Conservation (phyloP, 192 early-diverging fungal species). For the Endogone sp. region DNA sequence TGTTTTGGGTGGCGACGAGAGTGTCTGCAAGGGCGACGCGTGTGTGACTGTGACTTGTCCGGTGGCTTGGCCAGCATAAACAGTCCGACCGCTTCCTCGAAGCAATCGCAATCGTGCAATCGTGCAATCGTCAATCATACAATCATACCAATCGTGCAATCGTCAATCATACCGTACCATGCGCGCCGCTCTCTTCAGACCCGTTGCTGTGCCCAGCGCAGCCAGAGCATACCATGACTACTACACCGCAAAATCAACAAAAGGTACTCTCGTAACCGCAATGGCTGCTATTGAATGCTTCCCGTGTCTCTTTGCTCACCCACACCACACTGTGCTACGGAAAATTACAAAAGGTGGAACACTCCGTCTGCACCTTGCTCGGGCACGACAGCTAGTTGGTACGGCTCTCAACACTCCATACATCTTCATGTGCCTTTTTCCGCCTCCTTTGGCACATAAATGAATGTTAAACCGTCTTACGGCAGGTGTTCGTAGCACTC, state of each 20-base stretch:
- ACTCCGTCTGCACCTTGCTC: slow-evolving; percentile 38
- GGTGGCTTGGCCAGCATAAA: neutral
- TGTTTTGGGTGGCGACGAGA: neutral
- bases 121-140: too few relatives aligned
- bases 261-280: neutral
- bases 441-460: too few relatives aligned
- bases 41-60: too few relatives aligned
- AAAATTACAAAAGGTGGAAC: neutral
- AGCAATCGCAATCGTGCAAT: too few relatives aligned
- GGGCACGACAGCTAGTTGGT: slow-evolving; percentile 45
- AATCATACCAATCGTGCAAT: too few relatives aligned
- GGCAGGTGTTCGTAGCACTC: slow-evolving; percentile 32
- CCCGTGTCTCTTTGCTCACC: too few relatives aligned
- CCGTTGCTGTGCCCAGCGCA: too few relatives aligned
- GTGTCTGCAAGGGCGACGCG: too few relatives aligned
- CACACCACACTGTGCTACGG: too few relatives aligned
- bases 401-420: slow-evolving; percentile 5
- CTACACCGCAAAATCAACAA: neutral
- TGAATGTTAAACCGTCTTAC: neutral
- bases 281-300: too few relatives aligned
- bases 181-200: neutral
- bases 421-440: neutral
- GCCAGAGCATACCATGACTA: neutral
- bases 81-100: too few relatives aligned
- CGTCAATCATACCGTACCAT: too few relatives aligned